Conservation (phyloP, 2,329 filamentous ascomycete species). For the Fusarium musae region DNA sequence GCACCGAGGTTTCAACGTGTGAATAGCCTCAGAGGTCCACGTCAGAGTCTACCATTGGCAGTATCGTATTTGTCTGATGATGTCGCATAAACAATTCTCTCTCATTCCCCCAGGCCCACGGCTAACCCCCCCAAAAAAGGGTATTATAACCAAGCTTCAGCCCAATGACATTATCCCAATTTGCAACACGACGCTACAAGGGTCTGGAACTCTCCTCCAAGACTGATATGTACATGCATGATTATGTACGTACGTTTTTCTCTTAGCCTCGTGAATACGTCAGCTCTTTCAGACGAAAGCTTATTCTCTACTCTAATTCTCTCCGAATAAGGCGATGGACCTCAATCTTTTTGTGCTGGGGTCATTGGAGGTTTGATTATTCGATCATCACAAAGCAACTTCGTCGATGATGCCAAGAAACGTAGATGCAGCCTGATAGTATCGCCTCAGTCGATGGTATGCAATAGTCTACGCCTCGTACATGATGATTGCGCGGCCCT, state of each 20-base stretch:
- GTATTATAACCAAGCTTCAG: not conserved
- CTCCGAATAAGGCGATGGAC: conserved; percentile 1
- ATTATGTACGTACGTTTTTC: not conserved
- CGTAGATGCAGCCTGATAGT: not conserved
- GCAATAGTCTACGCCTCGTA: conserved; percentile 21
- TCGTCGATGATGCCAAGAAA: conserved; percentile 19
- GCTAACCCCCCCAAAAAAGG: not conserved
- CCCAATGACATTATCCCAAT: conserved; percentile 27
- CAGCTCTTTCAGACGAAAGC: conserved; percentile 4
- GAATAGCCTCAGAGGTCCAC: conserved; percentile 9
- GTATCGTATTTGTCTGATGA: conserved; percentile 28
- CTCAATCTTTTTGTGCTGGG: not conserved
- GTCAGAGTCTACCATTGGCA: not conserved
- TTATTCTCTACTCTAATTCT: conserved; percentile 2
- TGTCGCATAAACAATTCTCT: not conserved
- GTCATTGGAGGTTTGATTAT: conserved; percentile 8
- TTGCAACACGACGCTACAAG: conserved; percentile 15
- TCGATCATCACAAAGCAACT: conserved; percentile 28
- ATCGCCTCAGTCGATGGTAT: conserved; percentile 12
- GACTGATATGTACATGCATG: not conserved
- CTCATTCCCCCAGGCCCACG: not conserved
- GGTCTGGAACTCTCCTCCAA: conserved; percentile 1
- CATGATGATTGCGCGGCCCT: conserved; percentile 35
- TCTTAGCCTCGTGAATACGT: conserved; percentile 16
- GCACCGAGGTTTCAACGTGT: conserved; percentile 5